Evolutionary conservation across 441 rosid genomes (phyloP), one percentile per base, ranked within the genome.

Genomic region (Omphalea diandra): DNA sequence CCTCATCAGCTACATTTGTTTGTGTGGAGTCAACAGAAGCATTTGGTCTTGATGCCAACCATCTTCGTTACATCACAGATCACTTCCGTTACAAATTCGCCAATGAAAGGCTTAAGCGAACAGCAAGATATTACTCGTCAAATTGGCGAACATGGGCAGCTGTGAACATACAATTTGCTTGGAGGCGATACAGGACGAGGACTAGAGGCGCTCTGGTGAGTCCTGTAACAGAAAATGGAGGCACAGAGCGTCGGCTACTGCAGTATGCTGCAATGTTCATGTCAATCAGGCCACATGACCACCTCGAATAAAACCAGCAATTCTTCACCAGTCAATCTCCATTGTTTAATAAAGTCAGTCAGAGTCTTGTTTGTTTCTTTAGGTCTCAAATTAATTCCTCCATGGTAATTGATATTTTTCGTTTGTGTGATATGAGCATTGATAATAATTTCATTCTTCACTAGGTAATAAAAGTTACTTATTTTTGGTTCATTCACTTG

Each of bases 141-240:
- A 87, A 87, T 68, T 87, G 94, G 90, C 65, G 94, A 57, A 87
- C 88, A 2, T 85, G 94, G 94, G 94, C 91, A 6, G 91, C 94
- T 0, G 90, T 89, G 56, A 89, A 80, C 29, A 82, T 89, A 47
- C 94, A 89, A 36, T 66, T 89, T 6, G 90, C 85, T 6, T 89
- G 94, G 94, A 72, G 80, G 2, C 78, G 82, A 7, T 82, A 89
- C 78, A 78, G 82, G 76, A 76, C 17, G 69, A 84, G 86, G 85
- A 81, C 82, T 4, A 67, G 84, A 67, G 84, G 81, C 52, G 80
- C 81, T 0, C n/a, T n/a, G n/a, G 73, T 83, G 79, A 65, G 50
- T 68, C 71, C 78, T 76, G 80, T 65, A 7, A 14, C 10, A 3
- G 79, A 72, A 18, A 78, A 60, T 10, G 83, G 77, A 20, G 68